A percentile compares a stretch with the other conserved stretches of the same genome.
Evolutionary conservation across 495 filamentous ascomycete species (phyloP).

Genomic region (Penicillium salamii): DNA sequence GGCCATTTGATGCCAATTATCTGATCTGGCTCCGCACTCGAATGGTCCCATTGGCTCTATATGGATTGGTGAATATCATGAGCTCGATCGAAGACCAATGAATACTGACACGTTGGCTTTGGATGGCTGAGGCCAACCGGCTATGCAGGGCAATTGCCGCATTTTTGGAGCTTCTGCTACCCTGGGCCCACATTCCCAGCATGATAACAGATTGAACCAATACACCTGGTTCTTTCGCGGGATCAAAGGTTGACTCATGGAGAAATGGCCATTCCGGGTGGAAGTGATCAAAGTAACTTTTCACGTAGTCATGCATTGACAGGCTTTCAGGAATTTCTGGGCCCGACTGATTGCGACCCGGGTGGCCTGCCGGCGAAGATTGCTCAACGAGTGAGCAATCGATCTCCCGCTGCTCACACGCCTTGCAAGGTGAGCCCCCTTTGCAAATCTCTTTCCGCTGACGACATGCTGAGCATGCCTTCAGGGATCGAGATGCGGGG

Average conservation of each 20-base stretch:
- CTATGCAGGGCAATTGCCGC: neutral
- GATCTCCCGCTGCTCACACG: conserved; percentile 8
- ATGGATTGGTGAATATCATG: no score
- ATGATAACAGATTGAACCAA: neutral
- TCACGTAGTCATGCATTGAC: neutral
- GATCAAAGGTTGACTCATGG: neutral
- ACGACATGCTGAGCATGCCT: conserved; percentile 16
- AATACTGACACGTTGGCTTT: neutral
- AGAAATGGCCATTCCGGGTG: conserved; percentile 1
- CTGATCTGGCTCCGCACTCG: no score
- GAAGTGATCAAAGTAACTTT: neutral
- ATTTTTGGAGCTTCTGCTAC: neutral
- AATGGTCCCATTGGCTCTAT: no score
- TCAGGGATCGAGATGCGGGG: conserved; percentile 4
- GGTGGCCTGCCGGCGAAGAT: no score
- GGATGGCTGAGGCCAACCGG: neutral
- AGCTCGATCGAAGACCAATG: no score
- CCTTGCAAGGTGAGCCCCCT: conserved; percentile 15
- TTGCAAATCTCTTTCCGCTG: conserved; percentile 16
- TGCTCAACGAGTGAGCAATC: no score
- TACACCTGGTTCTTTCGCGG: neutral
- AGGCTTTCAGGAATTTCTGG: no score
- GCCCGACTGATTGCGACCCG: no score
- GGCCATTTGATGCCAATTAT: conserved; percentile 9
- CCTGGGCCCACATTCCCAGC: neutral